phyloP scores from a whole-genome alignment of 106 monocot species.

The Phalaenopsis equestris region DNA sequence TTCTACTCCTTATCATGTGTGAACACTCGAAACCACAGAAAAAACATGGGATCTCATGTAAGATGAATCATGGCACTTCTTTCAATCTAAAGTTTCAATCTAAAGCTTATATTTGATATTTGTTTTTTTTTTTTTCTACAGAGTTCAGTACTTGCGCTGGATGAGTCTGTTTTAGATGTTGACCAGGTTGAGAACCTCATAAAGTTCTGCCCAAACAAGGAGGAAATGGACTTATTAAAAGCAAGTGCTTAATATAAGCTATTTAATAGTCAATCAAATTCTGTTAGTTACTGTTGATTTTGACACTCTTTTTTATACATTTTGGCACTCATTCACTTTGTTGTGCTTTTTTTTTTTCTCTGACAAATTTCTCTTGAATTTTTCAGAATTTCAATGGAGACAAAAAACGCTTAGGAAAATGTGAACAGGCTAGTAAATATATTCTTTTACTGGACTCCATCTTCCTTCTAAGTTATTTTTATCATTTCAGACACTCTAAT shows the following conservation, averaged over 20 bases:
- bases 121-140: constrained; percentile 16
- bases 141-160: constrained; percentile 81
- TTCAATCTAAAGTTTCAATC: neutral
- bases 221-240: constrained; percentile 89
- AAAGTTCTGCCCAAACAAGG: constrained; percentile 91
- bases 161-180: constrained; percentile 77
- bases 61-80: neutral
- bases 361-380: constrained; percentile 6
- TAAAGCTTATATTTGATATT: too few relatives aligned
- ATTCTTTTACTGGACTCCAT: neutral
- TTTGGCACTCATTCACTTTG: neutral
- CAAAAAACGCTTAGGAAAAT: constrained; percentile 83
- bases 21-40: neutral
- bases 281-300: neutral
- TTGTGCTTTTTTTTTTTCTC: neutral
- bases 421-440: constrained; percentile 71
- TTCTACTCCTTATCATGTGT: neutral
- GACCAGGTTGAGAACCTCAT: constrained; percentile 97
- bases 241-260: constrained; percentile 18
- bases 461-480: neutral
- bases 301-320: neutral
- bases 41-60: neutral
- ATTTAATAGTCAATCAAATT: neutral
- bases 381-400: constrained; percentile 70
- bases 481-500: neutral